Evolutionary conservation across 176 grass and related monocot species (phyloP), one percentile per base, ranked within the genome.

Genomic region (Hsuehochloa calcarea): DNA sequence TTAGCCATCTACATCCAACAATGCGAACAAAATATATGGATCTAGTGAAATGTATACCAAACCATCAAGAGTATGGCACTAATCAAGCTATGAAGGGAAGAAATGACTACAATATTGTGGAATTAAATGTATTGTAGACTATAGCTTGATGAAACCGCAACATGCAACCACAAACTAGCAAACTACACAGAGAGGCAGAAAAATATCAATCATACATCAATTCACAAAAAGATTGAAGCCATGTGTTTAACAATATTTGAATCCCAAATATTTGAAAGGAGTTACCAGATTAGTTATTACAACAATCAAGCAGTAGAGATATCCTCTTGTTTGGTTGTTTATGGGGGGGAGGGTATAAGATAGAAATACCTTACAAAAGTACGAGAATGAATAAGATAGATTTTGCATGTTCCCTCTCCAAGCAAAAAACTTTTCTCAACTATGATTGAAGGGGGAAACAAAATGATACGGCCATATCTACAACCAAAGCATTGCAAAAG

Each of bases 341-440:
- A 69, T 43, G 44, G 34, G 51, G 12, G 5, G 4, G 54, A 34
- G 37, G 16, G 5, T 69, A 55, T 15, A 10, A 6, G 29, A 81
- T 26, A 69, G 41, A 69, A 40, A 55, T 69, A 41, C 5, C 5
- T 64, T 54, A 39, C 40, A 13, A 51, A 52, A 41, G 61, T 26
- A 84, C 31, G 14, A 75, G 45, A 73, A 51, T 0, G 19, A 85
- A 85, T 39, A 80, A 20, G 34, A 80, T 61, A 5, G 40, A 17
- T 66, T 65, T 79, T 87, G 47, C 84, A 13, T 61, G 70, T 74
- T 80, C 27, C 29, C 29, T 74, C 39, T 72, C 11, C 58, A 49
- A 74, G 45, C 6, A 82, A 49, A 84, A 65, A 17, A 0, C 11
- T 46, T 82, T 70, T 71, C 22, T 81, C 44, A 65, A 77, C 52